Conservation (phyloP, 352 stramenopile species). For the Achlya hypogyna region DNA sequence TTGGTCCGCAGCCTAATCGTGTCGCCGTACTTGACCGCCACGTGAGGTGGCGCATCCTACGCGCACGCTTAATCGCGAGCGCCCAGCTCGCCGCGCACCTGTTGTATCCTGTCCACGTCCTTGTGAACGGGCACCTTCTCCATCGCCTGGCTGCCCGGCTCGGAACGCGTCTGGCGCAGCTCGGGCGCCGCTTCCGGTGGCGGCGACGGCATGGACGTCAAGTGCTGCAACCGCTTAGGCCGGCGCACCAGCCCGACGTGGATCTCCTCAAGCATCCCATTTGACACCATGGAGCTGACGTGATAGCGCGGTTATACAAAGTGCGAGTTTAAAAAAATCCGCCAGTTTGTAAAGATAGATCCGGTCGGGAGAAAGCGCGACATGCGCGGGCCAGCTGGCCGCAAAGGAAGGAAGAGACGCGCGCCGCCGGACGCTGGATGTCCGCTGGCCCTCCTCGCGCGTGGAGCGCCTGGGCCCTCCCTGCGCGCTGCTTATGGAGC, state of each 20-base stretch:
- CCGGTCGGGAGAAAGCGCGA: not conserved
- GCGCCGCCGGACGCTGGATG: too few species aligned
- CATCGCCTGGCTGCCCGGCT: not conserved
- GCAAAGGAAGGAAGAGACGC: not conserved
- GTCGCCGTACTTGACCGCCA: slow-evolving; percentile 18
- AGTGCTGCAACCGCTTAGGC: not conserved
- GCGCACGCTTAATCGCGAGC: not conserved
- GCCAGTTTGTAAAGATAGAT: not conserved
- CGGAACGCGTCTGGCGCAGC: not conserved
- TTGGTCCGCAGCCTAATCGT: slow-evolving; percentile 12
- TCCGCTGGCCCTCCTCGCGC: too few species aligned
- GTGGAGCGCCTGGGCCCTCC: too few species aligned
- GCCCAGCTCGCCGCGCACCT: not conserved
- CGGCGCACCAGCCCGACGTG: not conserved
- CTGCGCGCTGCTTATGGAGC: too few species aligned
- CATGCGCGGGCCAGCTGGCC: not conserved
- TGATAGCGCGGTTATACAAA: not conserved
- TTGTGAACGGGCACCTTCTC: not conserved
- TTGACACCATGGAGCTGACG: too few species aligned
- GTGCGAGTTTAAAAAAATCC: not conserved
- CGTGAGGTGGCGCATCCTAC: not conserved
- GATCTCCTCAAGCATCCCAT: slow-evolving; percentile 5
- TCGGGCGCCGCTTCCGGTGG: not conserved
- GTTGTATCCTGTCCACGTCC: slow-evolving; percentile 4
- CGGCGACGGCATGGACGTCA: not conserved